Evolutionary conservation across 2,329 filamentous ascomycete species (phyloP), one percentile per base, ranked within the genome.

Genomic region (Exophiala aquamarina): DNA sequence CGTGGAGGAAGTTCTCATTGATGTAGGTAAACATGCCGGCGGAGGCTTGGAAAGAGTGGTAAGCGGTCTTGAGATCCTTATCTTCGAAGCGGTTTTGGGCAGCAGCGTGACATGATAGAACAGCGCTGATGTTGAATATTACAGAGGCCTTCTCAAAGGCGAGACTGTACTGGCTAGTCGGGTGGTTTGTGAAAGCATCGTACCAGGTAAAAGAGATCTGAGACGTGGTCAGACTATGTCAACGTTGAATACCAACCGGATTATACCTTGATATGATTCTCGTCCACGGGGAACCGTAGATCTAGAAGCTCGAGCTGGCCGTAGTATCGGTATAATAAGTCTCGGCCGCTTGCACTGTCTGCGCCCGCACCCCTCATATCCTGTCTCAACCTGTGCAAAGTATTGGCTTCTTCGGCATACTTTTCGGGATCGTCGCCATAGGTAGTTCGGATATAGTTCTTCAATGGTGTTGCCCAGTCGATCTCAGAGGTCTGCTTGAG

Each of bases 21-120:
- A 98, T 98, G 63, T 98, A 98, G 43, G 92, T 97, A 69, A 97
- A 98, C 93, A 98, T 98, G 72, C 93, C 93, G 8, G 93, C 93
- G 6, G 92, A 91, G 32, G 93, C 93, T 69, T 98, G 93, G 72
- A 97, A 97, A 15, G 91, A 96, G 69, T 98, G 92, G 66, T 97
- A 98, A 14, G 93, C 89, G 11, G 90, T 92, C 73, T 98, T 98
- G 65, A 97, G 80, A 26, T 92, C 92, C 4, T 87, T 80, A 63
- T 98, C 93, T 65, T 97, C 91, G 55, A 87, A 87, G 40, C 93
- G 84, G 59, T 93, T 91, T 70, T 98, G 94, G 63, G 88, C 81
- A 34, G 92, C 90, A 52, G 92, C 93, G 76, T 98, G 89, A 63
- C 92, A 96, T 44, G 92, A 97, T 15, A 98, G 78, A 19, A 97